Evolutionary conservation across 1,284 basidiomycete species (phyloP), one percentile per base, ranked within the genome.

Genomic region (Cutaneotrichosporon arboriforme): DNA sequence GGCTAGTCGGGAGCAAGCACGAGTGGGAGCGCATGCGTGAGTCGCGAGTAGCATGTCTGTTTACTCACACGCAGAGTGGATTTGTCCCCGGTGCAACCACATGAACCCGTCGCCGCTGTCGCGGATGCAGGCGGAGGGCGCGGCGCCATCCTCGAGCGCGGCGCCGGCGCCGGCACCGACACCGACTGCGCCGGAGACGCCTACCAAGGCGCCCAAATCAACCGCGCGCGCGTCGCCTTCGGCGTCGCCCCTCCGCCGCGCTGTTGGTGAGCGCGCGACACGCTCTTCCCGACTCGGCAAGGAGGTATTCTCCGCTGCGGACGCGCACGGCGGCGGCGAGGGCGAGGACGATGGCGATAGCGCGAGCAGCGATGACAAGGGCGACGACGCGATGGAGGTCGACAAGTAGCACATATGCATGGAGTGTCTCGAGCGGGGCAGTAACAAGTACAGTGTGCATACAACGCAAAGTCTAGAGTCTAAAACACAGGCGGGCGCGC

Each of bases 1-100:
- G 94, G 0, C 80, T 99, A 9, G 88, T 94, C 4, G 86, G 87
- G 57, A 88, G 67, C 58, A 71, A 91, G 71, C 85, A 83, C 55
- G 82, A 89, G 72, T 96, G 89, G 83, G 86, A 90, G 65, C 85
- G 90, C 58, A 83, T 90, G 49, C 90, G 93, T 96, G 66, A 75
- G 90, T 84, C 3, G 0, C 8, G 4, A 18, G n/a, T 4, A 31
- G 17, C 26, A 5, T 31, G 26, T 31, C 26, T 31, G 26, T 5
- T 4, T n/a, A 14, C 51, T 56, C 21, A 56, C 54, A 9, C 20
- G n/a, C 58, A 73, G 73, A 73, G 61, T 74, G 73, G 70, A 69
- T 72, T 17, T 74, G 73, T 50, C 74, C 73, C 18, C 54, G 65
- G 57, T 74, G 73, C 54, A 72, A 73, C 49, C 69, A 72, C 57